Percentiles rank a stretch among this genome's conserved stretches.
phyloP scores from a whole-genome alignment of 2,329 filamentous ascomycete genomes.

The Beauveria caledonica region DNA sequence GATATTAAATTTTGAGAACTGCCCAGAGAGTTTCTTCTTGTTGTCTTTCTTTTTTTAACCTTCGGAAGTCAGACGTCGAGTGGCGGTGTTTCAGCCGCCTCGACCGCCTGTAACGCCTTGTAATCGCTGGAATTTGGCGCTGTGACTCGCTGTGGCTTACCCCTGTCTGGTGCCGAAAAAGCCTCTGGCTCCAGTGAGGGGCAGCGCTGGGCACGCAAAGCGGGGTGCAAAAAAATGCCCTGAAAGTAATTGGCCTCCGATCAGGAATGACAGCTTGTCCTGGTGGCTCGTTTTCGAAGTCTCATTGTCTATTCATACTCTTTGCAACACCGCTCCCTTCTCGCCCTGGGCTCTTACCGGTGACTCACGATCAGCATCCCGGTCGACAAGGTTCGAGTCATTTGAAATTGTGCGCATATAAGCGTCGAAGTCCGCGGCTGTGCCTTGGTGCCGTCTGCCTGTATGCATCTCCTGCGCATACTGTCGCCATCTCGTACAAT shows the following conservation, averaged over 20 bases:
- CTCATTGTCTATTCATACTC: slow-evolving; percentile 1
- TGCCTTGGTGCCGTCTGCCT: slow-evolving; percentile 11
- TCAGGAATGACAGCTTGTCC: slow-evolving; percentile 6
- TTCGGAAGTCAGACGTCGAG: too few relatives aligned
- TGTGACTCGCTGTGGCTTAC: not conserved
- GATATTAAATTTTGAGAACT: too few relatives aligned
- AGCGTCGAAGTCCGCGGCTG: not conserved
- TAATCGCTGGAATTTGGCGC: not conserved
- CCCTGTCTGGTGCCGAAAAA: not conserved
- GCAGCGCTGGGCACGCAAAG: slow-evolving; percentile 7
- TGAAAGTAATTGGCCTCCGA: not conserved
- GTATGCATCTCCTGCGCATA: slow-evolving; percentile 26
- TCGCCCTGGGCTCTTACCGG: slow-evolving; percentile 1
- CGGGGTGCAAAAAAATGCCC: slow-evolving; percentile 10
- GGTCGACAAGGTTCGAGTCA: not conserved
- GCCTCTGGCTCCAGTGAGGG: not conserved
- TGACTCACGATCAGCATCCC: slow-evolving; percentile 6
- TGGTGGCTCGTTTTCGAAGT: slow-evolving; percentile 7
- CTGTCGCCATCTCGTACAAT: slow-evolving; percentile 22
- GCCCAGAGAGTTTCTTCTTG: too few relatives aligned
- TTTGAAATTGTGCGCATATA: not conserved
- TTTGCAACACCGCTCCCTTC: not conserved
- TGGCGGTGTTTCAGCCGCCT: not conserved
- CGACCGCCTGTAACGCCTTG: not conserved
- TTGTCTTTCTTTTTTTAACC: too few relatives aligned